Percentiles rank a stretch among this genome's conserved stretches.
phyloP scores from a whole-genome alignment of 2,329 filamentous ascomycete species.

The Thermomyces lanuginosus region DNA sequence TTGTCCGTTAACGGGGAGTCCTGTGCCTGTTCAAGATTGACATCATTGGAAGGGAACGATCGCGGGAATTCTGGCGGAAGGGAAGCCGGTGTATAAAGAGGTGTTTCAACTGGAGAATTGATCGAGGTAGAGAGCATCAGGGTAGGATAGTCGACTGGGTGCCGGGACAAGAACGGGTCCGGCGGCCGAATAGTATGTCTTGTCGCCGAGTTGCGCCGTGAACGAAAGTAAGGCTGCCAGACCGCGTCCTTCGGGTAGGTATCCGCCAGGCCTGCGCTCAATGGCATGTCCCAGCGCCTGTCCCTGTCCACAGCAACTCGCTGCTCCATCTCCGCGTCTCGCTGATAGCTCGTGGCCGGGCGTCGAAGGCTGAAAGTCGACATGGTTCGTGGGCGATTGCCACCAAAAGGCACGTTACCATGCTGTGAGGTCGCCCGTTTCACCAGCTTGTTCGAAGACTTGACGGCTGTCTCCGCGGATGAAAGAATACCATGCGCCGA shows the following conservation, averaged over 20 bases:
- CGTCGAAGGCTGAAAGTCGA: constrained; percentile 38
- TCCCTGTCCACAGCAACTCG: no score
- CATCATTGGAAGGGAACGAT: constrained; percentile 21
- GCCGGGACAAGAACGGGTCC: constrained; percentile 29
- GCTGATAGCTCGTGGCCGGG: constrained; percentile 48
- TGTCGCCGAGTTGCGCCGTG: constrained; percentile 11
- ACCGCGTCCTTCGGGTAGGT: no score
- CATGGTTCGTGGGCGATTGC: constrained; percentile 16
- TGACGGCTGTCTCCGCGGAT: constrained; percentile 25
- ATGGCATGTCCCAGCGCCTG: no score
- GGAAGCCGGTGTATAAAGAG: no score
- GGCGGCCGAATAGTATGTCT: constrained; percentile 27
- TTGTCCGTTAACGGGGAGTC: no score
- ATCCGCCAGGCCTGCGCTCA: no score
- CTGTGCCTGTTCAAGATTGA: no score
- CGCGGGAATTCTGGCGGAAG: no score
- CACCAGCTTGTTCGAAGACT: constrained; percentile 43
- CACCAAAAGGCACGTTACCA: constrained; percentile 24
- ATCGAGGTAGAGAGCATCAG: constrained; percentile 32
- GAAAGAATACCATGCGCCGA: no score
- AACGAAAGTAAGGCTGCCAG: constrained; percentile 28
- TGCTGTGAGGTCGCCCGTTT: constrained; percentile 44
- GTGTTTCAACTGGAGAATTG: no score
- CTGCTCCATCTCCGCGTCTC: constrained; percentile 36
- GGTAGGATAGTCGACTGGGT: constrained; percentile 24